Conservation (phyloP, 139 green algal genomes). For the Trebouxia sp. region DNA sequence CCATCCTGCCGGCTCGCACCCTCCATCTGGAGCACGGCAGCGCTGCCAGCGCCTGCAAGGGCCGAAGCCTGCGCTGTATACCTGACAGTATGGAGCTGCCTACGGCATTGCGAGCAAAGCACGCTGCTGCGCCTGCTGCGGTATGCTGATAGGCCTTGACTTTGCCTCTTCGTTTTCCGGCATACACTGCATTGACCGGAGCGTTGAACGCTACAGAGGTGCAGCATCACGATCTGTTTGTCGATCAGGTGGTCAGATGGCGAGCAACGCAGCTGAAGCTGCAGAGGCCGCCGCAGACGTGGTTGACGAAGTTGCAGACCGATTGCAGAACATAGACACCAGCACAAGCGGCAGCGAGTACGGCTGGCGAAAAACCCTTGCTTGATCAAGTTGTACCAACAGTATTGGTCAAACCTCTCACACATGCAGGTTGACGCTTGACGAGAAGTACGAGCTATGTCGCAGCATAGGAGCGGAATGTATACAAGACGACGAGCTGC, state of each 20-base stretch:
- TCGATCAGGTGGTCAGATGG: too few species aligned
- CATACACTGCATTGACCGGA: too few species aligned
- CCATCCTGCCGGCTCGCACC: background rate
- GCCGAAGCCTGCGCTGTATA: background rate
- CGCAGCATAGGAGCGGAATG: constrained; percentile 91
- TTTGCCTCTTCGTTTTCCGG: too few species aligned
- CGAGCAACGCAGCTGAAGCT: background rate
- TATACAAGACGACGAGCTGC: constrained; percentile 91
- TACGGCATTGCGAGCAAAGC: too few species aligned
- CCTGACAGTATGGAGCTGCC: too few species aligned
- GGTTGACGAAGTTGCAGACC: background rate
- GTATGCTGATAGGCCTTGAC: too few species aligned
- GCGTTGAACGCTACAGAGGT: too few species aligned
- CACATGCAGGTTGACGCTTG: constrained; percentile 75
- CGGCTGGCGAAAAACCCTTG: background rate
- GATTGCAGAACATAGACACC: background rate
- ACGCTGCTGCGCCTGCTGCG: too few species aligned
- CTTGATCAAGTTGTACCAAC: too few species aligned
- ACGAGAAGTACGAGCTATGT: constrained; percentile 85
- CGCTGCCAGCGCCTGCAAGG: background rate
- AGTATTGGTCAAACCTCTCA: too few species aligned
- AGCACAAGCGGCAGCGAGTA: constrained; percentile 21
- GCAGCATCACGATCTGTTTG: too few species aligned
- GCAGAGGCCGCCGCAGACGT: background rate
- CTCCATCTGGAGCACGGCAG: too few species aligned